These are phyloP conservation scores for Fusarium sp. DNA, from an alignment of 2,329 filamentous ascomycete species.

Conservation along the genomic window DNA sequence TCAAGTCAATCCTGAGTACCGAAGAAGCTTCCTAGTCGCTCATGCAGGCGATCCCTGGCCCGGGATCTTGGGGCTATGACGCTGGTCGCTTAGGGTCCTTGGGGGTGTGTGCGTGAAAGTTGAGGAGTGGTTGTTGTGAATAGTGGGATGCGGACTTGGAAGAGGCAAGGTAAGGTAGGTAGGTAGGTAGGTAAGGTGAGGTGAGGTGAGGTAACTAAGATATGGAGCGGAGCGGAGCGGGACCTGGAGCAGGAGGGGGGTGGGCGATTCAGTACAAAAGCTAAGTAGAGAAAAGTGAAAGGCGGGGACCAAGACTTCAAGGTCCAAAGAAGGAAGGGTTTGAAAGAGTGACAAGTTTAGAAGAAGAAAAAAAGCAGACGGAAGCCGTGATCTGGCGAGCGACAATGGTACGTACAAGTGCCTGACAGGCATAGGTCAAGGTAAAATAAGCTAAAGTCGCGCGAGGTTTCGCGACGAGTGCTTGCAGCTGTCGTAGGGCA, in stretches of 20 bases:
- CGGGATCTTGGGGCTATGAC: slow-evolving; percentile 58
- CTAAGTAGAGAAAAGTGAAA: slow-evolving; percentile 7
- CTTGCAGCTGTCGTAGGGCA: slow-evolving; percentile 25
- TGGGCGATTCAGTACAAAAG: slow-evolving; percentile 31
- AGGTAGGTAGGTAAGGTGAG: slow-evolving; percentile 4
- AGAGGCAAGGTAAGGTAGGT: slow-evolving; percentile 16
- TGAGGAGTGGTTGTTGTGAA: slow-evolving; percentile 37
- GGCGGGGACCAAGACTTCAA: slow-evolving; percentile 27
- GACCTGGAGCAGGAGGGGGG: slow-evolving; percentile 38
- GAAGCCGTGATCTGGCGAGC: slow-evolving; percentile 21
- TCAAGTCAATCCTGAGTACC: slow-evolving; percentile 62
- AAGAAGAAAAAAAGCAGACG: neutral
- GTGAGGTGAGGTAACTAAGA: slow-evolving; percentile 25
- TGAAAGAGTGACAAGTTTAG: neutral
- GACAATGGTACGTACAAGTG: slow-evolving; percentile 30
- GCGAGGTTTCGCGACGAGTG: slow-evolving; percentile 22
- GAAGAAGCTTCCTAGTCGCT: slow-evolving; percentile 43
- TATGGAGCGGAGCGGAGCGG: slow-evolving; percentile 30
- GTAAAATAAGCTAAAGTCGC: slow-evolving; percentile 36
- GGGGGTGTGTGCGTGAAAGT: slow-evolving; percentile 37
- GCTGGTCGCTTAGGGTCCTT: slow-evolving; percentile 40
- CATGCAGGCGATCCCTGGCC: slow-evolving; percentile 48
- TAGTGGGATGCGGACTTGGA: slow-evolving; percentile 27
- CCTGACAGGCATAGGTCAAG: slow-evolving; percentile 24
- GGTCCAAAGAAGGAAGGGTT: slow-evolving; percentile 3